A percentile compares a stretch with the other conserved stretches of the same genome.
Conservation (phyloP, 305 asterid genomes). For the Solanum hybrid region DNA sequence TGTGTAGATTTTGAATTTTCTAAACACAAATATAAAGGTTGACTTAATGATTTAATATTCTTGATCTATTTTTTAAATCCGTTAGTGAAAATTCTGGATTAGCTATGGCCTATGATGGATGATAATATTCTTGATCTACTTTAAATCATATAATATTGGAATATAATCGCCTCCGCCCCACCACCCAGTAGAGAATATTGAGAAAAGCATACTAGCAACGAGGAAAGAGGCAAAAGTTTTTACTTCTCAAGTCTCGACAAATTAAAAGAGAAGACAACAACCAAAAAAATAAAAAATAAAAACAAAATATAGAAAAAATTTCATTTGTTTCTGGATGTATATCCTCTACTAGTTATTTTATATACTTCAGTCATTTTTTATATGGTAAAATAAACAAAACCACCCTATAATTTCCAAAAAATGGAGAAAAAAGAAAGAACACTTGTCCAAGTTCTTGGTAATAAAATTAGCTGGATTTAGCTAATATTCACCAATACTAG, state of each 20-base stretch:
- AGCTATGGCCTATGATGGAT: not conserved
- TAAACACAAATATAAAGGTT: not conserved
- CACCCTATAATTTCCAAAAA: not conserved
- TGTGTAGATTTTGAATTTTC: not conserved
- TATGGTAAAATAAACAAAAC: not conserved
- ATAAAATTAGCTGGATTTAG: not conserved
- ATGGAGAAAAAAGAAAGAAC: not conserved
- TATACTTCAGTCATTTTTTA: not conserved
- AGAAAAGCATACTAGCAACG: not conserved
- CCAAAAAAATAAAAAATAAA: not conserved
- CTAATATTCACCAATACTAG: not conserved
- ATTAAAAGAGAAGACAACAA: not conserved
- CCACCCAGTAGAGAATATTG: not conserved
- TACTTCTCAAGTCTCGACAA: not conserved
- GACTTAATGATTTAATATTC: too few relatives aligned
- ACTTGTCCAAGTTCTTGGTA: not conserved
- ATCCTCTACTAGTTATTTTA: not conserved
- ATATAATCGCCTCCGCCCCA: not conserved
- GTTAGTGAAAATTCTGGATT: too few relatives aligned
- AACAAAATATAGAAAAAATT: not conserved
- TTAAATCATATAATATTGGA: not conserved
- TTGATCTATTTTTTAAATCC: too few relatives aligned
- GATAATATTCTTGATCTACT: not conserved
- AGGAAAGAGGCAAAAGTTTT: not conserved
- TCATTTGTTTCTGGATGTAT: not conserved